phyloP scores from a whole-genome alignment of 306 rosid species.

The Lathyrus sativus region DNA sequence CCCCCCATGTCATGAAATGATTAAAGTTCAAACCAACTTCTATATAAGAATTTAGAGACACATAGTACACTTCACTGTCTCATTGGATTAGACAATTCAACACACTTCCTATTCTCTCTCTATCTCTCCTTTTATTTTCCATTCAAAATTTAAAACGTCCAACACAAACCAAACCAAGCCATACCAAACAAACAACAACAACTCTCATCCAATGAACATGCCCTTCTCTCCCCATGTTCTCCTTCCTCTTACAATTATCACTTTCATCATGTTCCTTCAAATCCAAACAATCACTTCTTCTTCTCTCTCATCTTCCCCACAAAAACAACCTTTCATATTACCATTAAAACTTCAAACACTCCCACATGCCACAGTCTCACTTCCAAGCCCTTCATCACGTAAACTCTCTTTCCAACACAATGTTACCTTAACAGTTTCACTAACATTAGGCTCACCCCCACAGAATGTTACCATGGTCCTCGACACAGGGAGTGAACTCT shows the following conservation, averaged over 20 bases:
- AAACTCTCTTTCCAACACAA: constrained; percentile 71
- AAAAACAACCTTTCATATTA: constrained; percentile 38
- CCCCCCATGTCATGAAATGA: constrained; percentile 33
- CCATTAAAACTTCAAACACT: constrained; percentile 57
- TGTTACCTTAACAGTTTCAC: constrained; percentile 69
- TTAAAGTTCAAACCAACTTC: constrained; percentile 40
- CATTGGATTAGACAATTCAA: constrained; percentile 29
- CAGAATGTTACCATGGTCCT: constrained; percentile 93
- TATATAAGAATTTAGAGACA: constrained; percentile 13
- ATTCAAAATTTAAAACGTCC: constrained; percentile 17
- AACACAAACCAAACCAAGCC: constrained; percentile 15
- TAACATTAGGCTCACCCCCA: constrained; percentile 78
- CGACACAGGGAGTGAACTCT: constrained; percentile 92
- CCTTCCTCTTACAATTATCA: constrained; percentile 19
- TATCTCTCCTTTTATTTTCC: background rate
- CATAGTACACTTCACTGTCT: background rate
- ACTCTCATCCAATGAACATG: constrained; percentile 22
- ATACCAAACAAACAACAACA: background rate
- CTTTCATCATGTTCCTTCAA: constrained; percentile 34
- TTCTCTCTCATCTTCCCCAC: constrained; percentile 22
- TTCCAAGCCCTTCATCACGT: constrained; percentile 40
- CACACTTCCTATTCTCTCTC: background rate
- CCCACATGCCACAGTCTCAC: constrained; percentile 36
- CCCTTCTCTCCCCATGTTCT: constrained; percentile 7
- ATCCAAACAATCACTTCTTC: constrained; percentile 25